Evolutionary conservation across 257 asterid species (phyloP).

Genomic region (Solanum sejunctum): DNA sequence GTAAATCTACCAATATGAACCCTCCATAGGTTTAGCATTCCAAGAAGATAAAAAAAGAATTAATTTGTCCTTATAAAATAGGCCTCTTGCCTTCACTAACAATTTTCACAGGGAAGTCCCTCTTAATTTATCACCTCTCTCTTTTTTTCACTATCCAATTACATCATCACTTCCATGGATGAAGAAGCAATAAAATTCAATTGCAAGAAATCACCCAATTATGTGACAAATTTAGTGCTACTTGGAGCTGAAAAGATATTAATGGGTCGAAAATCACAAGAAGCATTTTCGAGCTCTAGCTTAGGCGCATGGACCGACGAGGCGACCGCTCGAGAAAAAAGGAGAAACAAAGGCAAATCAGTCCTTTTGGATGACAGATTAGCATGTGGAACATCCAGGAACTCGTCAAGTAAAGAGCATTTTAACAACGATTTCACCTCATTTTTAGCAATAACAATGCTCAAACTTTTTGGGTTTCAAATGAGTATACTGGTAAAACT

Average conservation of each 20-base stretch:
- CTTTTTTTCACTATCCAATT: not conserved
- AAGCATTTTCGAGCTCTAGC: not conserved
- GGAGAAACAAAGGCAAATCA: not conserved
- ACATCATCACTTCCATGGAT: constrained; percentile 25
- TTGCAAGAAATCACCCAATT: not conserved
- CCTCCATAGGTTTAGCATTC: constrained; percentile 24
- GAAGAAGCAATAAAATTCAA: not conserved
- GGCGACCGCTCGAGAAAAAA: not conserved
- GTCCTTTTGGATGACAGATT: not conserved
- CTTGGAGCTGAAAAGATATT: constrained; percentile 40
- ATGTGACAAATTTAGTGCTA: constrained; percentile 14
- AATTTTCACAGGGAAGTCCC: constrained; percentile 2
- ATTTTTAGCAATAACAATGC: constrained; percentile 6
- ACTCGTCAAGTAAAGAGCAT: not conserved
- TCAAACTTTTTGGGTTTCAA: constrained; percentile 29
- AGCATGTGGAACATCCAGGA: not conserved
- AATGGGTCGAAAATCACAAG: constrained; percentile 20
- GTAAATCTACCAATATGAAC: not conserved
- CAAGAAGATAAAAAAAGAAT: constrained; percentile 6
- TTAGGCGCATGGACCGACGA: not conserved
- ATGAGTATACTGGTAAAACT: constrained; percentile 20
- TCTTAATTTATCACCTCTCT: not conserved
- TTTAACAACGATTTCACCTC: constrained; percentile 4
- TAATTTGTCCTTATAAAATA: constrained; percentile 13
- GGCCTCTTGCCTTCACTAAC: not conserved